Conservation (phyloP, 495 filamentous ascomycete species). For the Penicillium ochrochloron region DNA sequence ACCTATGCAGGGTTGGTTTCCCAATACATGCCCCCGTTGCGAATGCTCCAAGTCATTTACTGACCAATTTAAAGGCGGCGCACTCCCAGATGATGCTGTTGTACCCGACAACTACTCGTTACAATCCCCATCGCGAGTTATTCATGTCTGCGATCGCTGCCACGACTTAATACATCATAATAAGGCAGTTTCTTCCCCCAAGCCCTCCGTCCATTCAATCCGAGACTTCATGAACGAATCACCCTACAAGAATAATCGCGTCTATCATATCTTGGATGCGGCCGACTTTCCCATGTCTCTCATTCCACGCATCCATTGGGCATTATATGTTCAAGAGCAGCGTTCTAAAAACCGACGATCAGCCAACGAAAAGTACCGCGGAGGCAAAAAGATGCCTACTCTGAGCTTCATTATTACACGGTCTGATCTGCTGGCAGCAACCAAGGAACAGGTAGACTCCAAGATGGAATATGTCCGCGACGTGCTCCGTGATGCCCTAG, state of each 20-base stretch:
- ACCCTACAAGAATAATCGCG: constrained; percentile 83
- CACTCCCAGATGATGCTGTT: constrained; percentile 46
- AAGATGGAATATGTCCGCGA: constrained; percentile 81
- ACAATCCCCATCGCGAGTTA: constrained; percentile 23
- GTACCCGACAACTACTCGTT: constrained; percentile 24
- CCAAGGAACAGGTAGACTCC: constrained; percentile 75
- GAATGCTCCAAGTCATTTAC: constrained; percentile 7
- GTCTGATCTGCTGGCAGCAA: constrained; percentile 80
- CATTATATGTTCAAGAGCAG: constrained; percentile 65
- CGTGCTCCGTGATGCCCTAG: constrained; percentile 73
- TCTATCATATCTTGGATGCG: constrained; percentile 97
- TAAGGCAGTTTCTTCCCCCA: constrained; percentile 66
- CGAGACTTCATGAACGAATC: constrained; percentile 82
- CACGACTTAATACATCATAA: constrained; percentile 79
- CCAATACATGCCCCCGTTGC: not conserved
- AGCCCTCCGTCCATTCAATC: constrained; percentile 79
- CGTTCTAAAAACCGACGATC: constrained; percentile 78
- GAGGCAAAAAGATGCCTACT: constrained; percentile 61
- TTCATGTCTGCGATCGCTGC: constrained; percentile 79
- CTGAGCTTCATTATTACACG: constrained; percentile 90
- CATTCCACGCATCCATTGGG: constrained; percentile 63
- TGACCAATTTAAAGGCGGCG: constrained; percentile 29
- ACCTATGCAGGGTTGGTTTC: constrained; percentile 29
- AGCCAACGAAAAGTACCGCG: constrained; percentile 61
- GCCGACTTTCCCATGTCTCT: constrained; percentile 96